Percentiles rank a stretch among this genome's conserved stretches.
Evolutionary conservation across 2,329 filamentous ascomycete species (phyloP).

Genomic region (Pseudocercospora pini-densiflorae): DNA sequence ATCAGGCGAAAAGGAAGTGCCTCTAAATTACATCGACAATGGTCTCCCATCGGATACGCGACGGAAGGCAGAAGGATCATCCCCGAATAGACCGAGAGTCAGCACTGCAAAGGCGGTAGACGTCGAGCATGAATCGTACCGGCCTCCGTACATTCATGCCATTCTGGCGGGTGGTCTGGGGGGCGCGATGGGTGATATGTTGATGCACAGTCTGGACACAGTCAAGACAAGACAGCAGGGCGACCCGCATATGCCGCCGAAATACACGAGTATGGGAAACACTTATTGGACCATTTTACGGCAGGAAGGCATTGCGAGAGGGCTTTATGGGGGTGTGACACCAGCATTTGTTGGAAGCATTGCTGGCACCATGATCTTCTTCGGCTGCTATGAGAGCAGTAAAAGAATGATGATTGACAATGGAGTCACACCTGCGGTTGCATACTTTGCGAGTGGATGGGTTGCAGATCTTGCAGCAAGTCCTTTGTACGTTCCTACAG

Average conservation of each 20-base stretch:
- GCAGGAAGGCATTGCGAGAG: conserved; percentile 84
- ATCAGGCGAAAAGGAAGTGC: conserved; percentile 31
- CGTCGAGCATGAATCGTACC: conserved; percentile 47
- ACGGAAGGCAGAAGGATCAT: conserved; percentile 43
- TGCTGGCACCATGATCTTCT: conserved; percentile 91
- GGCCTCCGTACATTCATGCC: conserved; percentile 58
- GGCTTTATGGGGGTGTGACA: conserved; percentile 90
- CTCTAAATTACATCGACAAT: conserved; percentile 45
- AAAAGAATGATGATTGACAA: conserved; percentile 86
- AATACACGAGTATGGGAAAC: conserved; percentile 86
- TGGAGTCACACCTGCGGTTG: conserved; percentile 78
- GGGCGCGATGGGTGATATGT: conserved; percentile 90
- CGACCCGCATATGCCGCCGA: conserved; percentile 89
- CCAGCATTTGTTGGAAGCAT: conserved; percentile 93
- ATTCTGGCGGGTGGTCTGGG: conserved; percentile 96
- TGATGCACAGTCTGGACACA: conserved; percentile 99
- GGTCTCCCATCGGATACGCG: conserved; percentile 33
- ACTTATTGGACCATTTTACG: conserved; percentile 93
- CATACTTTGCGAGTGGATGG: conserved; percentile 89
- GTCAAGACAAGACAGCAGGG: conserved; percentile 98
- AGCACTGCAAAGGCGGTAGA: conserved; percentile 28
- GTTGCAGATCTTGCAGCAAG: conserved; percentile 91
- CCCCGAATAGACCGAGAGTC: conserved; percentile 32
- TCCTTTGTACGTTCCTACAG: conserved; percentile 92
- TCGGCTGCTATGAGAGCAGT: conserved; percentile 94